Evolutionary conservation across 176 grass and related monocot genomes (phyloP).

Genomic region (Zoysia japonica): DNA sequence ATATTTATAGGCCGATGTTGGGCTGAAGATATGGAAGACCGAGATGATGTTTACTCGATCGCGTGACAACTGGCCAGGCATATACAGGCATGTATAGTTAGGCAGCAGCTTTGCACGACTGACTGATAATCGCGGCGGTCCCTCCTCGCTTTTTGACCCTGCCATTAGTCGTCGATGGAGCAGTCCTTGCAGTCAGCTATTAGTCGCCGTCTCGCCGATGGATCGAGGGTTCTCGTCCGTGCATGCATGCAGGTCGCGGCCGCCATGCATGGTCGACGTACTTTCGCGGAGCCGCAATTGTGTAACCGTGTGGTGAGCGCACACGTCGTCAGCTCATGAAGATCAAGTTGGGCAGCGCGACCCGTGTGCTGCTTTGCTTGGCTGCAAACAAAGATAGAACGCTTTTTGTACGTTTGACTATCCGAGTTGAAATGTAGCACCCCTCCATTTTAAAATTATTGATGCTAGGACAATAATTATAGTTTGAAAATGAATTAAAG

Average conservation of each 20-base stretch:
- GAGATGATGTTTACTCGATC: not conserved
- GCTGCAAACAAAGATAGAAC: not conserved
- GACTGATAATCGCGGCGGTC: not conserved
- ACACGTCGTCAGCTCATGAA: not conserved
- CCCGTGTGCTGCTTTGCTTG: too few relatives aligned
- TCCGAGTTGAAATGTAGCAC: not conserved
- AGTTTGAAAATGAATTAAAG: too few relatives aligned
- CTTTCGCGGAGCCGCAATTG: not conserved
- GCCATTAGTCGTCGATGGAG: slow-evolving; percentile 5
- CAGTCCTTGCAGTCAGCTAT: slow-evolving; percentile 8
- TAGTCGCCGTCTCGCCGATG: not conserved
- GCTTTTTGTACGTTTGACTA: slow-evolving; percentile 6
- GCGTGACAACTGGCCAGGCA: not conserved
- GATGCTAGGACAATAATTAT: too few relatives aligned
- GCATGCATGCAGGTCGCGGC: not conserved
- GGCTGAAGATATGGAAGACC: too few relatives aligned
- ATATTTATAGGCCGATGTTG: slow-evolving; percentile 36
- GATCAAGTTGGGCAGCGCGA: not conserved
- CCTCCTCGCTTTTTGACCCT: slow-evolving; percentile 27
- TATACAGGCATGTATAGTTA: slow-evolving; percentile 13
- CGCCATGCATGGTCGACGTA: not conserved
- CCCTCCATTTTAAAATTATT: too few relatives aligned
- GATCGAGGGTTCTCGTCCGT: slow-evolving; percentile 1
- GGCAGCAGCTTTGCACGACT: slow-evolving; percentile 45
- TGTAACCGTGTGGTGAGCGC: not conserved